Conservation (phyloP, 192 early-diverging fungal genomes). For the Spizellomyces sp. region DNA sequence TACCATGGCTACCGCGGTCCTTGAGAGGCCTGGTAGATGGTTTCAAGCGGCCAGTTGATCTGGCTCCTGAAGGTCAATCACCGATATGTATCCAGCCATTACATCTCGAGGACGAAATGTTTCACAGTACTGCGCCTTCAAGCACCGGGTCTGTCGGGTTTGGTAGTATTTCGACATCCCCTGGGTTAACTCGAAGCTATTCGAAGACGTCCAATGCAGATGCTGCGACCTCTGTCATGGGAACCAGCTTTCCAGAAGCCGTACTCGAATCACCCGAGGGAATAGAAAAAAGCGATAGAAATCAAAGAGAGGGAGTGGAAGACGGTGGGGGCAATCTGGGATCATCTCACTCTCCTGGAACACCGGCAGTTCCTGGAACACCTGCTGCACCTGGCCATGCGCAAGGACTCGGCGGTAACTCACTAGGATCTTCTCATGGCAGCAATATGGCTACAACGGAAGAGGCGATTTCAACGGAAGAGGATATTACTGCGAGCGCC, state of each 20-base stretch:
- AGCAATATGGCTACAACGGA: background rate
- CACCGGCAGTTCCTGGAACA: background rate
- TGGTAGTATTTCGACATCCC: background rate
- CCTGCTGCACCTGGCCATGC: background rate
- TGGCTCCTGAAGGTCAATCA: conserved; percentile 36
- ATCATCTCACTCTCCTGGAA: background rate
- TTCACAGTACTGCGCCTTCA: conserved; percentile 25
- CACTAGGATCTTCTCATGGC: background rate
- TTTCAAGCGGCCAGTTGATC: conserved; percentile 44
- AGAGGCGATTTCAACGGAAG: conserved; percentile 2
- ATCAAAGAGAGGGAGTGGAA: background rate
- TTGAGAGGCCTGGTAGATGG: conserved; percentile 39
- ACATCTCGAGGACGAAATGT: conserved; percentile 37
- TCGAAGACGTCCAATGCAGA: conserved; percentile 23
- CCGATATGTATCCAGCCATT: conserved; percentile 39
- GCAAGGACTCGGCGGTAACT: background rate
- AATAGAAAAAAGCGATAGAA: background rate
- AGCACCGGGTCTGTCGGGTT: conserved; percentile 24
- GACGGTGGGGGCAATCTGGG: background rate
- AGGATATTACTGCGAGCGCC: background rate
- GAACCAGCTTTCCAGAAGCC: conserved; percentile 1
- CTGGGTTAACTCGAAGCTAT: background rate
- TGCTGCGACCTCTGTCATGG: background rate
- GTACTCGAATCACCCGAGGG: background rate
- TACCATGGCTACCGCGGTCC: conserved; percentile 33